phyloP scores from a whole-genome alignment of 202 grass and related monocot species.

The Panicum virgatum region DNA sequence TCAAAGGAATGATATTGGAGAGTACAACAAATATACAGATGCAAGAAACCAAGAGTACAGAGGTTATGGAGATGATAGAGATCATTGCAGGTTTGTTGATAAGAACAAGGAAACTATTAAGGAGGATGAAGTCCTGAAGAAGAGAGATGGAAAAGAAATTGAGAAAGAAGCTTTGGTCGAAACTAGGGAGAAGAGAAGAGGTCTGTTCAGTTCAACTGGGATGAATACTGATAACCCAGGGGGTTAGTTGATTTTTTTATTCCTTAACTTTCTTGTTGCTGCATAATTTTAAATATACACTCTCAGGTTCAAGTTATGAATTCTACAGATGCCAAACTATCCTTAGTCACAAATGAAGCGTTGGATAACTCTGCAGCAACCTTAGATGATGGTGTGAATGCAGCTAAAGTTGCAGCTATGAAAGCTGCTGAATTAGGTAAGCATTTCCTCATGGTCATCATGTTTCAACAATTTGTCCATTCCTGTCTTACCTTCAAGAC shows the following conservation, averaged over 20 bases:
- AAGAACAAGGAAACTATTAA: conserved; percentile 57
- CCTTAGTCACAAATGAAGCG: conserved; percentile 32
- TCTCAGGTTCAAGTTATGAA: conserved; percentile 2
- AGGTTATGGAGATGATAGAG: conserved; percentile 47
- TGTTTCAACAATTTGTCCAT: background rate
- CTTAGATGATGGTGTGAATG: conserved; percentile 53
- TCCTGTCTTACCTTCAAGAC: background rate
- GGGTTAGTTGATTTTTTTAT: conserved; percentile 31
- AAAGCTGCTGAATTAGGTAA: conserved; percentile 92
- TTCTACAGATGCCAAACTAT: conserved; percentile 37
- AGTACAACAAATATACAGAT: conserved; percentile 50
- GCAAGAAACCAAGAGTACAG: conserved; percentile 51
- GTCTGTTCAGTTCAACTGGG: conserved; percentile 48
- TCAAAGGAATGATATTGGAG: conserved; percentile 41
- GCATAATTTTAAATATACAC: background rate
- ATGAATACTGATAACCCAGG: conserved; percentile 37
- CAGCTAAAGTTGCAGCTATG: conserved; percentile 88
- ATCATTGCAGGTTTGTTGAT: conserved; percentile 29
- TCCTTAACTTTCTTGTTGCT: conserved; percentile 1
- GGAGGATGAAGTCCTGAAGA: conserved; percentile 45
- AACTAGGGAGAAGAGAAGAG: conserved; percentile 56
- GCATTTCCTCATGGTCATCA: background rate
- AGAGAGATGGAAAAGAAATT: conserved; percentile 58
- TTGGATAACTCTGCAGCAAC: conserved; percentile 35
- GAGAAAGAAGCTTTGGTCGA: conserved; percentile 51